phyloP scores from a whole-genome alignment of 306 rosid genomes.

The Abrus pulchellus region DNA sequence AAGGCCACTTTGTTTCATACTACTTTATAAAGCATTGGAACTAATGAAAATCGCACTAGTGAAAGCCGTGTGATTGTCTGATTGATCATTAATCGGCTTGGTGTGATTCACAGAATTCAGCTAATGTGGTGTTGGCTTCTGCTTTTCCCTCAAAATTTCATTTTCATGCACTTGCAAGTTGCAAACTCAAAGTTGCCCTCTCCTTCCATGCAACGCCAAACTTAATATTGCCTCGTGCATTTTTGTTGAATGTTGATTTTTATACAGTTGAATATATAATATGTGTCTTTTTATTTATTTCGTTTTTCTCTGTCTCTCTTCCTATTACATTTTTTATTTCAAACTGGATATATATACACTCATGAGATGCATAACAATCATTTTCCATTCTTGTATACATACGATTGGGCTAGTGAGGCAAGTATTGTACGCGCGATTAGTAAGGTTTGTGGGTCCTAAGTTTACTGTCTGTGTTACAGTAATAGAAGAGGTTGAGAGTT shows the following conservation, averaged over 20 bases:
- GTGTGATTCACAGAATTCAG: slow-evolving; percentile 20
- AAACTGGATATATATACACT: no score
- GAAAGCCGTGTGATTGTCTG: slow-evolving; percentile 40
- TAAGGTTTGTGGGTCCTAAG: slow-evolving; percentile 50
- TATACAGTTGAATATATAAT: no score
- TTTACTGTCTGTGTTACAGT: slow-evolving; percentile 35
- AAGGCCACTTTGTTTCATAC: slow-evolving; percentile 59
- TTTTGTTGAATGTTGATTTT: neutral
- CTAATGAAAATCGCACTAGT: slow-evolving; percentile 42
- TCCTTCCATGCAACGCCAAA: slow-evolving; percentile 32
- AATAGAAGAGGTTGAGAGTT: slow-evolving; percentile 17
- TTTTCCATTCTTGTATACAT: no score
- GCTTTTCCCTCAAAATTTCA: neutral
- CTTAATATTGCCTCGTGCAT: neutral
- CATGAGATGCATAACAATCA: no score
- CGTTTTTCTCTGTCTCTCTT: no score
- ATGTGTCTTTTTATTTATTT: no score
- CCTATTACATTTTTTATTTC: no score
- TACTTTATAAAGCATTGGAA: slow-evolving; percentile 48
- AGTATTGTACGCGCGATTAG: slow-evolving; percentile 7
- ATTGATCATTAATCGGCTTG: slow-evolving; percentile 36
- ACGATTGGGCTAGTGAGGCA: neutral
- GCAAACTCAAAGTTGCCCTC: slow-evolving; percentile 16
- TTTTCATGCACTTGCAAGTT: slow-evolving; percentile 16
- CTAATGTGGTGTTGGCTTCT: neutral